Evolutionary conservation across 2,329 filamentous ascomycete genomes (phyloP).

Genomic region (Xylaria sp.): DNA sequence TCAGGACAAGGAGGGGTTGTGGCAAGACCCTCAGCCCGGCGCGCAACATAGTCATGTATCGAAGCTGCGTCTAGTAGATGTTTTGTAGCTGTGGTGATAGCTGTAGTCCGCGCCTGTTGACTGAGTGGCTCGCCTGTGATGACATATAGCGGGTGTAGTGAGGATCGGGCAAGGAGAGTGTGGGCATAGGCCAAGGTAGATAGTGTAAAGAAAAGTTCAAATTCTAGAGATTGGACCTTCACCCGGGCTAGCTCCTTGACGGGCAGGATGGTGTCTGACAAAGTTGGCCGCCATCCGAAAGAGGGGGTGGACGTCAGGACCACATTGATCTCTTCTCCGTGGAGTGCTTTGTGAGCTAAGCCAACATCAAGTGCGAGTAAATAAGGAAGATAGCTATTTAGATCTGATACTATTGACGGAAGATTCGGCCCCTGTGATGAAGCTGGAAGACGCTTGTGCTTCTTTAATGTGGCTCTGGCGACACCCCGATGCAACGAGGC

Average conservation of each 20-base stretch:
- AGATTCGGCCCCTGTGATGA: slow-evolving; percentile 72
- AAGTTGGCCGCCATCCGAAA: slow-evolving; percentile 83
- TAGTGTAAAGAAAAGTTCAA: slow-evolving; percentile 80
- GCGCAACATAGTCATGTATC: slow-evolving; percentile 72
- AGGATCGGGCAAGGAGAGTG: slow-evolving; percentile 70
- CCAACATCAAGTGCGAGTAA: slow-evolving; percentile 77
- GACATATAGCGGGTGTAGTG: slow-evolving; percentile 73
- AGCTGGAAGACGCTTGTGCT: slow-evolving; percentile 82
- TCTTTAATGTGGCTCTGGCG: slow-evolving; percentile 81
- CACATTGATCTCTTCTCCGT: slow-evolving; percentile 67
- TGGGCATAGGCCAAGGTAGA: slow-evolving; percentile 77
- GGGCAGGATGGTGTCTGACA: slow-evolving; percentile 67
- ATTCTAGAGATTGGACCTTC: slow-evolving; percentile 73
- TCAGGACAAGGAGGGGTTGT: slow-evolving; percentile 53
- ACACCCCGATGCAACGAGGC: slow-evolving; percentile 84
- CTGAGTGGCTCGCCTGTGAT: slow-evolving; percentile 63
- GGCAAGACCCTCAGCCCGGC: slow-evolving; percentile 52
- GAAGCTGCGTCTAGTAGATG: slow-evolving; percentile 77
- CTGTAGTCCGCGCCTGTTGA: slow-evolving; percentile 67
- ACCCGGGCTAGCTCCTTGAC: slow-evolving; percentile 68
- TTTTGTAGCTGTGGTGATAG: slow-evolving; percentile 75
- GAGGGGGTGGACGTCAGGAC: slow-evolving; percentile 62
- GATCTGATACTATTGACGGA: slow-evolving; percentile 65
- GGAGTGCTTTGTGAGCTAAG: slow-evolving; percentile 56
- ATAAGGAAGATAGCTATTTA: slow-evolving; percentile 82